Base-by-base conservation (phyloP, 176 grass and related monocot species). In the Tillandsia fasciculata region DNA sequence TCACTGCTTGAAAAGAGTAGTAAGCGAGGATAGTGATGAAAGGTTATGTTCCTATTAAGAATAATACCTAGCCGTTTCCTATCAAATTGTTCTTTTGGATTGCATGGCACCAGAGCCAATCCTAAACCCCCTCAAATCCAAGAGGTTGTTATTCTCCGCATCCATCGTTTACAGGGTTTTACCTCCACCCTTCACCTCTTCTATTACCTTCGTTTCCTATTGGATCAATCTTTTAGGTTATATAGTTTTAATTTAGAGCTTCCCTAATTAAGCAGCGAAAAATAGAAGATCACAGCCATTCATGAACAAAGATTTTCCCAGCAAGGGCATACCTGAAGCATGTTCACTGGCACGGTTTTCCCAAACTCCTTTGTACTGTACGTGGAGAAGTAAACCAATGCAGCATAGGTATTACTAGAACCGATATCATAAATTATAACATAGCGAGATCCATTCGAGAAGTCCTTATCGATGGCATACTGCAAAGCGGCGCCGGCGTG, bases 401-500 rank as follows among this genome's bases (percentile, higher is more conserved):
- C 87, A 11, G 95, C 87, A 53, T 99, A 99, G 14, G 95, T 94
- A 78, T 90, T 99, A 71, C 95, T 83, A 6, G 95, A 83, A 4
- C 95, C 95, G 87, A 94, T 99, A 79, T 99, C 95, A 51, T 99
- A 94, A 42, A 99, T 83, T 73, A 99, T 83, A 23, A 99, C 90
- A 75, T 99, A 81, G 14, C 89, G 68, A 11, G 95, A 88, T 71
- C 78, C 77, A 54, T 99, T 94, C 49, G 87, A 79, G 75, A 99
- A 99, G 67, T 94, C 90, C 69, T 94, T 99, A 84, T 99, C 95
- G 18, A 99, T 90, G 33, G 90, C 95, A 70, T 99, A 99, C 76
- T 99, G 95, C 83, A 99, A 80, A 67, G 95, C 87, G 3, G 95
- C 90, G 8, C 95, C 95, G 0, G 95, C 95, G 77, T 99, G 95